A percentile compares a stretch with the other conserved stretches of the same genome.
These are phyloP conservation scores for Tremella mesenterica DNA, from an alignment of 768 basidiomycete genomes.

Conservation along the genomic window DNA sequence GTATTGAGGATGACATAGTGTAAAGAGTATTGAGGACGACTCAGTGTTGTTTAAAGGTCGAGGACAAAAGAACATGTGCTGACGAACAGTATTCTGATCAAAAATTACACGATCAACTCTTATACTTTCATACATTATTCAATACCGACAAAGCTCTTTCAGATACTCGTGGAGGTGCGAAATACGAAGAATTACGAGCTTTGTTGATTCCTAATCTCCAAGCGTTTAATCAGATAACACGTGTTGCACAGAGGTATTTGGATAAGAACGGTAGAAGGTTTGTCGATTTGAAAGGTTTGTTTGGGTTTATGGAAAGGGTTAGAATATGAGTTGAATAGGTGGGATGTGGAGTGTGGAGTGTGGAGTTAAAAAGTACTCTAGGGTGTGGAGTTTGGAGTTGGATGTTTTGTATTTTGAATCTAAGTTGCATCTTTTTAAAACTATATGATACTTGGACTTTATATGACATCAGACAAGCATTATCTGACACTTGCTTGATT, in stretches of 20 bases:
- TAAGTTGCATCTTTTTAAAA: no score
- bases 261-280: constrained; percentile 79
- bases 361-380: no score
- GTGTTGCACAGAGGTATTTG: constrained; percentile 68
- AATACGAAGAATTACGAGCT: constrained; percentile 54
- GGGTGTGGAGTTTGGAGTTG: no score
- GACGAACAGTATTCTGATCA: constrained; percentile 65
- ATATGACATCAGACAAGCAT: no score
- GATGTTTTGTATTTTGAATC: no score
- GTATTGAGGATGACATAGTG: no score
- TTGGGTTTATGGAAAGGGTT: constrained; percentile 60
- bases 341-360: no score
- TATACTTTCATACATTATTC: constrained; percentile 74
- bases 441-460: no score
- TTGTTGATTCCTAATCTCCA: constrained; percentile 51
- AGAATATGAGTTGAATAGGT: no score
- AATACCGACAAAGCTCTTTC: constrained; percentile 58
- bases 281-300: constrained; percentile 71
- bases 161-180: constrained; percentile 49
- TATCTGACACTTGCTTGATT: no score
- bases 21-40: no score
- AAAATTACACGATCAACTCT: constrained; percentile 78
- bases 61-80: neutral
- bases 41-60: neutral
- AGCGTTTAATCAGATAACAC: constrained; percentile 52